Conservation (phyloP, 352 stramenopile species). For the Pelagophyceae sp. region DNA sequence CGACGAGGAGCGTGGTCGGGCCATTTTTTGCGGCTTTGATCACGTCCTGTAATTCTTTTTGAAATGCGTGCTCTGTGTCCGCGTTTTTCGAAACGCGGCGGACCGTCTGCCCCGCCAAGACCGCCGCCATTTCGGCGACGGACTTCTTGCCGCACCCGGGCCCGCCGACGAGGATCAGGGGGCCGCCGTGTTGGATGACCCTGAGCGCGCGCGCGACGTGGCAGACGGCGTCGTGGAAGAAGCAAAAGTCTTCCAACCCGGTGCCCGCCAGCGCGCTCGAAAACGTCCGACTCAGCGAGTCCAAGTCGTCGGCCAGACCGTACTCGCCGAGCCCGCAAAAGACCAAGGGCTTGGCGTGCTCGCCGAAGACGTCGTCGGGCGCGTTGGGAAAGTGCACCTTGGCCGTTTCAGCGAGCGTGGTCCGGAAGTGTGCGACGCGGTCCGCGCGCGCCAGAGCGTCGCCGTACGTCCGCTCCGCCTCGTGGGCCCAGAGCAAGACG, state of each 20-base stretch:
- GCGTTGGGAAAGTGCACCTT: slow-evolving; percentile 77
- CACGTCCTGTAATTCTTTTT: too few species aligned
- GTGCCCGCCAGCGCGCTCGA: too few species aligned
- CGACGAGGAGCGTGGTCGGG: too few species aligned
- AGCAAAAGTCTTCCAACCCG: too few species aligned
- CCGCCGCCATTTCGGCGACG: slow-evolving; percentile 68
- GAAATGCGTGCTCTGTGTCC: too few species aligned
- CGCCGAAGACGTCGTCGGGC: slow-evolving; percentile 59
- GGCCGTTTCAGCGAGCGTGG: slow-evolving; percentile 74
- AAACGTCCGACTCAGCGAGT: slow-evolving; percentile 81
- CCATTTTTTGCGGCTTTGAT: too few species aligned
- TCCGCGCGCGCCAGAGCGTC: slow-evolving; percentile 77
- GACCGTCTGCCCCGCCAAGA: slow-evolving; percentile 68
- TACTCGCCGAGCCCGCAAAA: slow-evolving; percentile 76
- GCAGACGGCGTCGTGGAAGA: slow-evolving; percentile 86
- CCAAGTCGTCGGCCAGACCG: slow-evolving; percentile 80
- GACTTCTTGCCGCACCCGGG: slow-evolving; percentile 83
- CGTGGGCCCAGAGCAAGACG: slow-evolving; percentile 78
- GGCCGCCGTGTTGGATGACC: slow-evolving; percentile 72
- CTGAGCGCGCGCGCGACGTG: slow-evolving; percentile 82
- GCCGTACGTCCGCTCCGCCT: slow-evolving; percentile 82
- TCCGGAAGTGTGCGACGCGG: slow-evolving; percentile 78
- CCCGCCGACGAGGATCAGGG: slow-evolving; percentile 79
- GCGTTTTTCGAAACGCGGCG: slow-evolving; percentile 41
- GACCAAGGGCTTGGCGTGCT: neutral